Evolutionary conservation across 805 yeast species (phyloP).

Genomic region (Maudiozyma bulderi): DNA sequence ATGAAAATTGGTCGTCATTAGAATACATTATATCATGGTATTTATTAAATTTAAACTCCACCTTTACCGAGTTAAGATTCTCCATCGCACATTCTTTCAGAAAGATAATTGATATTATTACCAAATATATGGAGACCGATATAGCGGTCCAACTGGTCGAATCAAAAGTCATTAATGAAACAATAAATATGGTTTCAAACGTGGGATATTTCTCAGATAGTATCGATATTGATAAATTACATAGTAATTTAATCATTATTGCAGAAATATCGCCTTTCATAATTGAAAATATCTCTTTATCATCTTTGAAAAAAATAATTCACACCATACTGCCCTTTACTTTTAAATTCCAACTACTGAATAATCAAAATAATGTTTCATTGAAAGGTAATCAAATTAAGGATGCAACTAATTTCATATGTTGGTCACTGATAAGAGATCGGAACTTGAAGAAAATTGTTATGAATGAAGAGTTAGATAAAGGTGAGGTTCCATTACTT

Average conservation of each 20-base stretch:
- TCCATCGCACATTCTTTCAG: conserved; percentile 59
- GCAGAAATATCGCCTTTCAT: conserved; percentile 27
- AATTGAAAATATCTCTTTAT: conserved; percentile 3
- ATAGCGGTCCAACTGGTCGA: conserved; percentile 18
- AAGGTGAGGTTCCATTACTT: neutral
- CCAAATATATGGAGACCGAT: conserved; percentile 22
- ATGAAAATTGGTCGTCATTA: conserved; percentile 31
- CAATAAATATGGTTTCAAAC: conserved; percentile 4
- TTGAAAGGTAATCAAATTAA: conserved; percentile 60
- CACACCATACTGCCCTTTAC: conserved; percentile 34
- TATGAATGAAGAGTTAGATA: neutral
- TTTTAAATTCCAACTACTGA: conserved; percentile 49
- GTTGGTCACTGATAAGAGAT: conserved; percentile 64
- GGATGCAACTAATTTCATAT: conserved; percentile 75
- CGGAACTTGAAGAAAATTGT: neutral
- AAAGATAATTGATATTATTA: conserved; percentile 29
- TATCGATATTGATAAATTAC: conserved; percentile 27
- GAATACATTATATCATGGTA: conserved; percentile 44
- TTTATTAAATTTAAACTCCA: conserved; percentile 35
- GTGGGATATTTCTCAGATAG: neutral
- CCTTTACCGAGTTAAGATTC: conserved; percentile 51
- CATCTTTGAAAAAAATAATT: conserved; percentile 1
- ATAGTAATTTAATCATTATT: conserved; percentile 28
- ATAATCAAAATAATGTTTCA: conserved; percentile 31
- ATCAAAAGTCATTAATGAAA: conserved; percentile 22